Evolutionary conservation across 2,329 filamentous ascomycete genomes (phyloP).

Genomic region (Coniochaeta sp.): DNA sequence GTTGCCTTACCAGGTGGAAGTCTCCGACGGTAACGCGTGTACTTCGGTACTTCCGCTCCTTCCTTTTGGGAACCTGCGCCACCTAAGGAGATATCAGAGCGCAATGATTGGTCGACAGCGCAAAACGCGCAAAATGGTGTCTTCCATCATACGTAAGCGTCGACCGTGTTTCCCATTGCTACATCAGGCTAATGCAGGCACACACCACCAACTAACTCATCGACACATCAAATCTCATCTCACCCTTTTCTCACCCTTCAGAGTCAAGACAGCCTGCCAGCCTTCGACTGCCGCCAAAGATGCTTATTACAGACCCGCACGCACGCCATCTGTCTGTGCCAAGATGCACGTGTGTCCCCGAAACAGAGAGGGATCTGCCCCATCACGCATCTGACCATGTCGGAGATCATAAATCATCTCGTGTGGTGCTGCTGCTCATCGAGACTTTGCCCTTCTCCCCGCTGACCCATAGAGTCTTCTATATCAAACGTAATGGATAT

Average conservation of each 20-base stretch:
- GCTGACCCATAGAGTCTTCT: neutral
- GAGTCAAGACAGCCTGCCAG: neutral
- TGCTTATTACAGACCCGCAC: too few relatives aligned
- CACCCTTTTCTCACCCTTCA: neutral
- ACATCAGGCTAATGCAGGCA: neutral
- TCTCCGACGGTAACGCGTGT: too few relatives aligned
- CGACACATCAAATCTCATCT: neutral
- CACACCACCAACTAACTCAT: neutral
- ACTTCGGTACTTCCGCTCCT: neutral
- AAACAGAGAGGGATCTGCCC: neutral
- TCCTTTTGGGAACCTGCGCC: neutral
- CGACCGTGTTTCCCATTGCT: neutral
- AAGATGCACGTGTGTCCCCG: too few relatives aligned
- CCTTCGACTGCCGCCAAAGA: neutral
- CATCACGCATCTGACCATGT: neutral
- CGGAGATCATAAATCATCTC: neutral
- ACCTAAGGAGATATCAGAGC: neutral
- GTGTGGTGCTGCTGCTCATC: neutral
- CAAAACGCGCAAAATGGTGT: neutral
- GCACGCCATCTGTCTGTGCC: too few relatives aligned
- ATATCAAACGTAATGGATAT: neutral
- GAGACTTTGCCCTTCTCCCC: neutral
- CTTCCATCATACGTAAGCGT: neutral
- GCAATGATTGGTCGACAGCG: neutral
- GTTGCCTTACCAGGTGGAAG: neutral